phyloP scores from a whole-genome alignment of 805 yeast genomes.

The Crinitomyces ghanaensis region DNA sequence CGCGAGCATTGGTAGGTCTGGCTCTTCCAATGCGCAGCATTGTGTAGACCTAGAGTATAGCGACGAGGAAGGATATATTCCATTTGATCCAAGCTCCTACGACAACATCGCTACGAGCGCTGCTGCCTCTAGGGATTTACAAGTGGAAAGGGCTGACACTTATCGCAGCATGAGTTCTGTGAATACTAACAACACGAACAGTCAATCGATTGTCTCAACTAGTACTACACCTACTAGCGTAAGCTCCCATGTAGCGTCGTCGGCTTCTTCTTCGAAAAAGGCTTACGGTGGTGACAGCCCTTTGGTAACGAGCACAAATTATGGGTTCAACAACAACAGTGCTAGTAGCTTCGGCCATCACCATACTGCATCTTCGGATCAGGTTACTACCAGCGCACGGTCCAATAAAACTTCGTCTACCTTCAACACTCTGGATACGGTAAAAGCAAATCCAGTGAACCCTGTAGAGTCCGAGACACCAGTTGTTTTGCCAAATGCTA shows the following conservation, averaged over 20 bases:
- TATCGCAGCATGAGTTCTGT: constrained; percentile 9
- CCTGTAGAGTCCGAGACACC: constrained; percentile 13
- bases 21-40: too few relatives aligned
- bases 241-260: constrained; percentile 73
- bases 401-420: too few relatives aligned
- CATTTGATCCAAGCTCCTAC: constrained; percentile 5
- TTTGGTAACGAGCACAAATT: too few relatives aligned
- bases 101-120: neutral
- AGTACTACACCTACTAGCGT: constrained; percentile 28
- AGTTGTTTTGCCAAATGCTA: constrained; percentile 14
- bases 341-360: too few relatives aligned
- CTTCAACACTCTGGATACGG: too few relatives aligned
- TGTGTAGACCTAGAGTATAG: too few relatives aligned
- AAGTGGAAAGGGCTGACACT: constrained; percentile 13
- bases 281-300: too few relatives aligned
- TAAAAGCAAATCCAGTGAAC: too few relatives aligned
- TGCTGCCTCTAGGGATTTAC: neutral
- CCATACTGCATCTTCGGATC: too few relatives aligned
- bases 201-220: constrained; percentile 11
- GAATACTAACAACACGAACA: constrained; percentile 11
- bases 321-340: too few relatives aligned
- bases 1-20: too few relatives aligned
- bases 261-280: constrained; percentile 44
- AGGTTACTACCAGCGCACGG: too few relatives aligned
- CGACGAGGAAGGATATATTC: constrained; percentile 1